Evolutionary conservation across 164 flowering plant species (phyloP), one percentile per base, ranked within the genome.

Genomic region (Tinospora cordifolia): DNA sequence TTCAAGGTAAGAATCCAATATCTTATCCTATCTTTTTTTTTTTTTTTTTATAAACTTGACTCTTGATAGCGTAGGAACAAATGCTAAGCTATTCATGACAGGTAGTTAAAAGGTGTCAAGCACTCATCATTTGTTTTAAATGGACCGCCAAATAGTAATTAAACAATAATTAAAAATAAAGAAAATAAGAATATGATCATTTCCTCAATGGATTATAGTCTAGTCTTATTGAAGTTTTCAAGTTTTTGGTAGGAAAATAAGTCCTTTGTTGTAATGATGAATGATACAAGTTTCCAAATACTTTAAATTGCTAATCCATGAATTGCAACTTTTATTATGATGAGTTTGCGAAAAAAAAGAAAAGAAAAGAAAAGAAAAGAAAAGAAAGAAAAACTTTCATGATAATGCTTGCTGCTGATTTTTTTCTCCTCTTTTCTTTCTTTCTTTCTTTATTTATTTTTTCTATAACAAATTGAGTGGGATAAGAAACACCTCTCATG

Each of bases 1-100:
- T 92, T 89, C 86, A 94, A 94, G 97, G 98, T 94, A 84, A 38
- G 69, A 26, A 21, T n/a, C 60, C 24, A 54, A n/a, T 10, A n/a
- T 41, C 15, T 34, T 34, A 34, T 30, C 46, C 47, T 26, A 38
- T 38, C 46, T 30, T 21, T n/a, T 44, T 38, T 62, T 65, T 21
- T 8, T 65, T 2, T 54, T 25, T 54, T 19, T 54, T n/a, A 24
- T 54, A 3, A 54, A 54, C 7, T 54, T n/a, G 24, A 65, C 8
- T 38, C 3, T 39, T 36, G 46, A 39, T n/a, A 2, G 8, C 11
- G n/a, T 9, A 17, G 25, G 47, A 65, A 1, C 60, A 54, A 15
- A 2, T 17, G 9, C 21, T 54, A 22, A 54, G n/a, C 7, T 19
- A n/a, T 54, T 54, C 8, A 24, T 54, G 22, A 24, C 0, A 19